phyloP scores from a whole-genome alignment of 78 protist species.

The Cavenderia fasciculata region DNA sequence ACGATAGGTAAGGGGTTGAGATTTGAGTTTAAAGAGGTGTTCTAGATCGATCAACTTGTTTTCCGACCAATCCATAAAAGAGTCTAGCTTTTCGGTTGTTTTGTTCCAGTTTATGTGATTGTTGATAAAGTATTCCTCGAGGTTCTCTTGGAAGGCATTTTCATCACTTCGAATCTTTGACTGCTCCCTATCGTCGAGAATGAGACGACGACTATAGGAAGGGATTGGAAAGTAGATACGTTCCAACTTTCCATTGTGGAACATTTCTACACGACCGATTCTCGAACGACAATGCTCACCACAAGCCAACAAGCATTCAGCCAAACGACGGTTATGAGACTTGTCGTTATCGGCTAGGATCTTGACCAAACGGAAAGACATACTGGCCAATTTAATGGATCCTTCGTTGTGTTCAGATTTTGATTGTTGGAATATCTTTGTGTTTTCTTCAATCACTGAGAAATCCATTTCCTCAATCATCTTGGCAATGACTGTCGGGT shows the following conservation, averaged over 20 bases:
- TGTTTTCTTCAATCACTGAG: slow-evolving; percentile 52
- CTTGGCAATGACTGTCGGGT: slow-evolving; percentile 37
- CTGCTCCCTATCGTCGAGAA: slow-evolving; percentile 49
- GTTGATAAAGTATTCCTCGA: slow-evolving; percentile 51
- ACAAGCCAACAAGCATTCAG: slow-evolving; percentile 43
- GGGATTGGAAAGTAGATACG: slow-evolving; percentile 82
- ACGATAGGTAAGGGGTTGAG: slow-evolving; percentile 15
- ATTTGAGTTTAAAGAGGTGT: slow-evolving; percentile 37
- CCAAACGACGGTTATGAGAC: slow-evolving; percentile 55
- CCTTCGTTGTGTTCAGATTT: not conserved
- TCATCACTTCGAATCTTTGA: slow-evolving; percentile 65
- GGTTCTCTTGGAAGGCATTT: slow-evolving; percentile 49
- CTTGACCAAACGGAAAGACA: slow-evolving; percentile 73
- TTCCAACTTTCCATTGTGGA: slow-evolving; percentile 44
- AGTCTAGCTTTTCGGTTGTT: slow-evolving; percentile 63
- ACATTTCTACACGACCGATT: slow-evolving; percentile 77
- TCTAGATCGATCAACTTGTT: slow-evolving; percentile 66
- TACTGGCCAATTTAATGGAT: slow-evolving; percentile 64
- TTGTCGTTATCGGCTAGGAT: slow-evolving; percentile 64
- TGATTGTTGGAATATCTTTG: not conserved
- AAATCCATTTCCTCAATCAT: slow-evolving; percentile 65
- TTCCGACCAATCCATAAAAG: slow-evolving; percentile 75
- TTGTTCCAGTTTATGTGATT: slow-evolving; percentile 74
- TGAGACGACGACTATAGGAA: slow-evolving; percentile 20
- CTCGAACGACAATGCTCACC: slow-evolving; percentile 78